Conservation (phyloP, 129 eudicot genomes). For the Artemisia annua region DNA sequence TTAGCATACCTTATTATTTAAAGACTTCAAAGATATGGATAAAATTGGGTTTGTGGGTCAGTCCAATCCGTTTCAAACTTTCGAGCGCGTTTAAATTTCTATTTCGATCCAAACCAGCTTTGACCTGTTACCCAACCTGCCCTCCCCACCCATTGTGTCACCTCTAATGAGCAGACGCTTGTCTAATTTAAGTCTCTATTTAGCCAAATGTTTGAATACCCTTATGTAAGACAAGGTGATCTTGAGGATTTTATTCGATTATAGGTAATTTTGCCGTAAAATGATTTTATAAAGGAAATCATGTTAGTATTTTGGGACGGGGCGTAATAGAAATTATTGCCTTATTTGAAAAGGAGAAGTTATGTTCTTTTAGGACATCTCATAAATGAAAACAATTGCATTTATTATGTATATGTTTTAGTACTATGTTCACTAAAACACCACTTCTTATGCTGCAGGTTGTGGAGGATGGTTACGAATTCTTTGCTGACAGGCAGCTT, state of each 20-base stretch:
- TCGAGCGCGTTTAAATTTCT: background rate
- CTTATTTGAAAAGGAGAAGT: background rate
- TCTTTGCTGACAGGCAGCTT: constrained; percentile 88
- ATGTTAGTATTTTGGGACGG: background rate
- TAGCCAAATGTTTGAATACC: background rate
- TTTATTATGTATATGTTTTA: background rate
- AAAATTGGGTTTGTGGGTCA: background rate
- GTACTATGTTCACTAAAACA: constrained; percentile 13
- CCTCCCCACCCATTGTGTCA: background rate
- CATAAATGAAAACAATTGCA: background rate
- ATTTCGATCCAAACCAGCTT: background rate
- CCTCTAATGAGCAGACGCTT: background rate
- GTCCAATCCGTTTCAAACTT: background rate
- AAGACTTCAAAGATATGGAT: background rate
- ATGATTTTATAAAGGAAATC: background rate
- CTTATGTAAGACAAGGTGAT: too few relatives aligned
- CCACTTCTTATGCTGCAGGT: constrained; percentile 42
- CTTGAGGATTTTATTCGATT: background rate
- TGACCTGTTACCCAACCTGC: background rate
- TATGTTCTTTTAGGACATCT: background rate
- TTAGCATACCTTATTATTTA: background rate
- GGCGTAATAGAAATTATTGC: too few relatives aligned
- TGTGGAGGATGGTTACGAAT: constrained; percentile 93
- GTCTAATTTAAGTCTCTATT: background rate
- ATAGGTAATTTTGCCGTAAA: background rate